A percentile compares a stretch with the other conserved stretches of the same genome.
phyloP scores from a whole-genome alignment of 1,139 yeast species.

The Starmera stellimalicola region DNA sequence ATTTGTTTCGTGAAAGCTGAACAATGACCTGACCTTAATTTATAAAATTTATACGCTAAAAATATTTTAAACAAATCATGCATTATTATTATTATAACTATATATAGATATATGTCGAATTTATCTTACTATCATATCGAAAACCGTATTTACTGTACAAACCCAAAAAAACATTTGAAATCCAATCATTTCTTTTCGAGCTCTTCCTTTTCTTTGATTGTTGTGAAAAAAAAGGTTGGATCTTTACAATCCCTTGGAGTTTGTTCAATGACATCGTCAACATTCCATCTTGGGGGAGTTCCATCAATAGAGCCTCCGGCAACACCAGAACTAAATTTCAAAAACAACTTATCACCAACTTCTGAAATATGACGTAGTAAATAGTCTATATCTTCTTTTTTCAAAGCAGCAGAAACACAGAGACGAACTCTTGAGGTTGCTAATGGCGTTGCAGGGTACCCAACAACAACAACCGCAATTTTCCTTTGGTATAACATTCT shows the following conservation, averaged over 20 bases:
- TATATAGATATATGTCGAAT: too few relatives aligned
- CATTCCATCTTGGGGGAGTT: conserved; percentile 63
- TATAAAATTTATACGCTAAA: too few relatives aligned
- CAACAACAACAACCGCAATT: conserved; percentile 92
- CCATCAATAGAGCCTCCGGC: conserved; percentile 57
- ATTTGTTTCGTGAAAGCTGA: too few relatives aligned
- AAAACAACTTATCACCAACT: conserved; percentile 66
- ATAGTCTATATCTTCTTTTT: conserved; percentile 87
- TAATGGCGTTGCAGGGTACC: conserved; percentile 96
- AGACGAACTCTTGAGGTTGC: conserved; percentile 85
- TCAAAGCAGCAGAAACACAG: conserved; percentile 86
- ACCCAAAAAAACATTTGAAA: not conserved
- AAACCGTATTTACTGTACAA: too few relatives aligned
- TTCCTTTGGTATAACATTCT: conserved; percentile 70
- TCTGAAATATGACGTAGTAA: conserved; percentile 65
- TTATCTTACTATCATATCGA: too few relatives aligned
- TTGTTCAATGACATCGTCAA: conserved; percentile 65
- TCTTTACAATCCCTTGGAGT: conserved; percentile 65
- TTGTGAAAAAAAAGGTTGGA: conserved; percentile 25
- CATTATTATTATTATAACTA: too few relatives aligned
- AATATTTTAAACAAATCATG: too few relatives aligned
- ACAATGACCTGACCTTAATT: too few relatives aligned
- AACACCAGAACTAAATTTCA: conserved; percentile 71
- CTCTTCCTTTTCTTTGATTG: not conserved
- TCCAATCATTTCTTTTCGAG: not conserved